Evolutionary conservation across 805 yeast species (phyloP), one percentile per base, ranked within the genome.

Genomic region (Ogataea neopini): DNA sequence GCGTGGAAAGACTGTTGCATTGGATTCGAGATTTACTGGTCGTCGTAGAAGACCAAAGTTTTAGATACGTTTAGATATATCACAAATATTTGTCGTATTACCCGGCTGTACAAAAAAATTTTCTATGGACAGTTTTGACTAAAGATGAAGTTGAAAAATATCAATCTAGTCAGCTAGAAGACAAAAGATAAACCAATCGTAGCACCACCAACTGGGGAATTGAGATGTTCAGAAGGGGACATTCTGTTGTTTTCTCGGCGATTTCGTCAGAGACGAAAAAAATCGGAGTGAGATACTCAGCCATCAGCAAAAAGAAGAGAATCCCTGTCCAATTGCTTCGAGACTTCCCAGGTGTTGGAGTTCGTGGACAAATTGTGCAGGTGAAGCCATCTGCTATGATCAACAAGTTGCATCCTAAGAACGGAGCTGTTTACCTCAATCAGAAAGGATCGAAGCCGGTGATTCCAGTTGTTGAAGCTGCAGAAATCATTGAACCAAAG

Each of bases 21-120:
- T 75, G 52, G 99, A 94, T 66, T 87, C 96, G 49, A 88, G 86
- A 66, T 92, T 84, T 68, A 88, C 97, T 2, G 98, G 95, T 42
- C 81, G 99, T 72, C 80, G 79, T 70, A 77, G 95, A 71, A 75
- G 80, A 56, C 77, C 85, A 9, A 73, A 80, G 59, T 86, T 86
- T 65, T 86, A 39, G 26, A 29, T 22, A n/a, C n/a, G n/a, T n/a
- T n/a, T n/a, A n/a, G n/a, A n/a, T n/a, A n/a, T n/a, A n/a, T n/a
- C n/a, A n/a, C n/a, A n/a, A n/a, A n/a, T n/a, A n/a, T n/a, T n/a
- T 34, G 37, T 34, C 37, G 37, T 34, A 23, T 37, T 23, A 37
- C 40, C 40, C 40, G 28, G 40, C 29, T 9, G 11, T 18, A 9
- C 17, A 22, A 37, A 22, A 37, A 14, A 35, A 35, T 13, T 35